Evolutionary conservation across 164 flowering plant genomes (phyloP).

Genomic region (Vitis cinerea): DNA sequence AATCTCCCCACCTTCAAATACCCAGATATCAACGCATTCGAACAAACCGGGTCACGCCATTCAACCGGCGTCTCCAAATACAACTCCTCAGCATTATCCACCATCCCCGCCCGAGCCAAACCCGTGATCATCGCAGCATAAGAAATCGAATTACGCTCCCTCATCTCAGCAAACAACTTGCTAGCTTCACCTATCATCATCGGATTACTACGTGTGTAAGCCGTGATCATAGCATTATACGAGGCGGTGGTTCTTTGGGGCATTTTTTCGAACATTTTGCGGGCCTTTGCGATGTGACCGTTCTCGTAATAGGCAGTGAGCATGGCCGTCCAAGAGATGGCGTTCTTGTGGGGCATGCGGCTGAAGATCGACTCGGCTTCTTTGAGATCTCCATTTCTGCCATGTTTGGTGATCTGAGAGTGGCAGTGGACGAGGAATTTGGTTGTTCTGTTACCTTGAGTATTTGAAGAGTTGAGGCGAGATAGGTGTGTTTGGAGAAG

Average conservation of each 20-base stretch:
- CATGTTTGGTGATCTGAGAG: conserved; percentile 42
- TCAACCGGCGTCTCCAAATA: conserved; percentile 21
- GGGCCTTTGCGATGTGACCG: conserved; percentile 30
- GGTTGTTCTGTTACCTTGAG: background rate
- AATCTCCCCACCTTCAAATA: conserved; percentile 35
- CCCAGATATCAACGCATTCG: conserved; percentile 38
- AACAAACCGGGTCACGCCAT: conserved; percentile 34
- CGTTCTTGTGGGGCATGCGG: conserved; percentile 36
- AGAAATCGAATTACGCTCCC: conserved; percentile 29
- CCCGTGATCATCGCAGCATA: conserved; percentile 26
- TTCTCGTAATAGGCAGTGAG: conserved; percentile 46
- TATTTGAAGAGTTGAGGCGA: too few species aligned
- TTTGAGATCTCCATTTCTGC: conserved; percentile 37
- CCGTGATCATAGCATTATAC: conserved; percentile 58
- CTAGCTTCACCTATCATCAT: conserved; percentile 28
- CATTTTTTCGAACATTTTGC: conserved; percentile 48
- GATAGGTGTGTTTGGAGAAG: too few species aligned
- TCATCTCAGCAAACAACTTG: conserved; percentile 32
- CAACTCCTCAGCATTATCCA: conserved; percentile 34
- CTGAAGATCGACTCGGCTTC: conserved; percentile 42
- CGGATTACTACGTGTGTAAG: conserved; percentile 23
- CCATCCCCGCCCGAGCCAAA: conserved; percentile 5
- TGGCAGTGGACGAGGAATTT: conserved; percentile 34
- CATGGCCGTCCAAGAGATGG: conserved; percentile 54
- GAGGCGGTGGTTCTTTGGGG: conserved; percentile 37